Evolutionary conservation across 345 rosid species (phyloP).

Genomic region (Stellera chamaejasme): DNA sequence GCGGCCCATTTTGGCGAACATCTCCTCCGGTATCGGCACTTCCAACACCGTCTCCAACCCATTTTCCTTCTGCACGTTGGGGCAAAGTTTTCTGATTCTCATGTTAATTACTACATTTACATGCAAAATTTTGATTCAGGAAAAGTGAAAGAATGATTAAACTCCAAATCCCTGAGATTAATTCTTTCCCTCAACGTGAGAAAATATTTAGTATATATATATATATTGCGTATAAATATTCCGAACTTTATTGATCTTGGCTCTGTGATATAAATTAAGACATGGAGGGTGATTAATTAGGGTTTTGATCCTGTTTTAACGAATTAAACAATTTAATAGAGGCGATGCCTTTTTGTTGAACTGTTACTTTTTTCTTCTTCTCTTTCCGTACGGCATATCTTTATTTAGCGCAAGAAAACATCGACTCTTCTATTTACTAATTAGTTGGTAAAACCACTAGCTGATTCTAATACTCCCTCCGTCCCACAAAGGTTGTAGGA

Average conservation of each 20-base stretch:
- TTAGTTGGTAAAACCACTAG: too few species aligned
- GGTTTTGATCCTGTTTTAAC: too few species aligned
- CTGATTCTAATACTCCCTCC: too few species aligned
- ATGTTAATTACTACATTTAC: too few species aligned
- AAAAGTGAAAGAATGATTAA: background rate
- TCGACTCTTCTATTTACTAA: too few species aligned
- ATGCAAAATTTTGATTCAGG: background rate
- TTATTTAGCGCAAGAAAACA: too few species aligned
- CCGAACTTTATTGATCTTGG: background rate
- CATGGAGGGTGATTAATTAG: too few species aligned
- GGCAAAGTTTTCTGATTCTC: constrained; percentile 50
- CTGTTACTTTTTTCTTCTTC: too few species aligned
- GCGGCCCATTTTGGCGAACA: constrained; percentile 62
- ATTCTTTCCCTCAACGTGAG: constrained; percentile 11
- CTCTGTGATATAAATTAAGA: background rate
- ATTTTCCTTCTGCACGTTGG: constrained; percentile 52
- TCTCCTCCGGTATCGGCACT: constrained; percentile 72
- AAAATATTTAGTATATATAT: background rate
- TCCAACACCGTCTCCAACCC: constrained; percentile 67
- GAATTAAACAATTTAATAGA: too few species aligned
- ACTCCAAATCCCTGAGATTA: constrained; percentile 7
- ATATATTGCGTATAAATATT: background rate
- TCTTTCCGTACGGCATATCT: too few species aligned
- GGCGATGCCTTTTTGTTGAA: too few species aligned
- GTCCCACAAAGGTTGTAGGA: too few species aligned